Conservation (phyloP, 805 yeast species). For the Candida pini region DNA sequence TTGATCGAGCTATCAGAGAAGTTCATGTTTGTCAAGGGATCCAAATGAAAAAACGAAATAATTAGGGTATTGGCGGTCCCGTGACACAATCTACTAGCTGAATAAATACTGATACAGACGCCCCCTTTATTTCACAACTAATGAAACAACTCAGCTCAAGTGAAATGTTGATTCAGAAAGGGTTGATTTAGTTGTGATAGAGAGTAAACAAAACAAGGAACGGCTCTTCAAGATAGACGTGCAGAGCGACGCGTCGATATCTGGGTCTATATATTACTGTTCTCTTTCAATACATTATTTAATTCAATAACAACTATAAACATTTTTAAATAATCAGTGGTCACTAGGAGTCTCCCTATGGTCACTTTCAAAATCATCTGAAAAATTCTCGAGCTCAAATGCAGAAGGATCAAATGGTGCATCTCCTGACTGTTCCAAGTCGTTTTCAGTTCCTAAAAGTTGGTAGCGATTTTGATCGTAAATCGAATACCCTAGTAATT, state of each 20-base stretch:
- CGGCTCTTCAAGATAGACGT: too few species aligned
- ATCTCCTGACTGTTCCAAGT: conserved; percentile 4
- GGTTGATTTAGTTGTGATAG: too few species aligned
- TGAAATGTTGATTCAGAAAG: background rate
- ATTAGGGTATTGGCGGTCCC: too few species aligned
- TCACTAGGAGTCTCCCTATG: conserved; percentile 13
- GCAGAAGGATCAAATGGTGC: conserved; percentile 4
- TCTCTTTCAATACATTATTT: too few species aligned
- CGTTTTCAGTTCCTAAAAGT: conserved; percentile 7
- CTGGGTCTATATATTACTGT: too few species aligned
- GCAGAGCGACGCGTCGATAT: too few species aligned
- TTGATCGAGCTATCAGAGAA: conserved; percentile 17
- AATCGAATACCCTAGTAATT: conserved; percentile 28
- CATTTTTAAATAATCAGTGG: background rate
- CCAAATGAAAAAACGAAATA: background rate
- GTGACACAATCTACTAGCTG: too few species aligned
- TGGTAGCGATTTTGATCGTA: conserved; percentile 12
- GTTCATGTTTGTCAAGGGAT: conserved; percentile 11
- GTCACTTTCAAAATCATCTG: conserved; percentile 21
- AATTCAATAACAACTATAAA: too few species aligned
- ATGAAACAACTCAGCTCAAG: too few species aligned
- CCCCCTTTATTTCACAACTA: too few species aligned
- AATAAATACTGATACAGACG: too few species aligned
- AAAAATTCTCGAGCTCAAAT: conserved; percentile 25
- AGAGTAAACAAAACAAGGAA: too few species aligned